Conservation (phyloP, 2,329 filamentous ascomycete species). For the Stromatinia cepivora region DNA sequence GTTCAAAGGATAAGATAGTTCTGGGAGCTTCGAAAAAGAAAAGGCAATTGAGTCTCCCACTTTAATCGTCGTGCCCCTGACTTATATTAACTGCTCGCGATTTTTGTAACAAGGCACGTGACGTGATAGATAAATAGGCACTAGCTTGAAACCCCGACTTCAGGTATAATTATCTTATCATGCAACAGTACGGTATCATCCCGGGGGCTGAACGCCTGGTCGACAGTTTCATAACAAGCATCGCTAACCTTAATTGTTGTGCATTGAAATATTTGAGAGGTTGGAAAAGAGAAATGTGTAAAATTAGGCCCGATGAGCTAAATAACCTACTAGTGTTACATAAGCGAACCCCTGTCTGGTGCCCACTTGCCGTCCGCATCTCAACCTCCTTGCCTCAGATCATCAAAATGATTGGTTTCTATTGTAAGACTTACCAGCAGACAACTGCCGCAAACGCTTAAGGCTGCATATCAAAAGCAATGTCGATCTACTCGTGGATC, state of each 20-base stretch:
- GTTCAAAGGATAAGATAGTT: not conserved
- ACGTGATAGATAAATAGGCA: not conserved
- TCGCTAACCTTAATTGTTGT: not conserved
- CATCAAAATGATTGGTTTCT: constrained; percentile 9
- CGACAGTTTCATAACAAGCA: not conserved
- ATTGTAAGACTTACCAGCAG: not conserved
- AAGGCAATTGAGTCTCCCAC: not conserved
- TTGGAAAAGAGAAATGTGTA: not conserved
- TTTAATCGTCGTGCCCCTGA: not conserved
- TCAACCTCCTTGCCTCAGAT: constrained; percentile 5
- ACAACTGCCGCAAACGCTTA: not conserved
- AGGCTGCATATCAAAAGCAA: constrained; percentile 3
- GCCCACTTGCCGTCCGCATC: not conserved
- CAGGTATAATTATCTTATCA: not conserved
- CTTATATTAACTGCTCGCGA: not conserved
- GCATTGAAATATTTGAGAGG: not conserved
- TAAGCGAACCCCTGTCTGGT: not conserved
- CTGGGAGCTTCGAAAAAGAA: not conserved
- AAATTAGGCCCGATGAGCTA: not conserved
- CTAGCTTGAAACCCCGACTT: not conserved
- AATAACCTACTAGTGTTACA: not conserved
- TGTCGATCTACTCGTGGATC: constrained; percentile 1
- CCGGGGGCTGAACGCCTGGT: not conserved
- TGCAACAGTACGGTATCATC: too few species aligned
- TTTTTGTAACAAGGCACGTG: not conserved